phyloP scores from a whole-genome alignment of 2,329 filamentous ascomycete species.

The Arthroderma sp. region DNA sequence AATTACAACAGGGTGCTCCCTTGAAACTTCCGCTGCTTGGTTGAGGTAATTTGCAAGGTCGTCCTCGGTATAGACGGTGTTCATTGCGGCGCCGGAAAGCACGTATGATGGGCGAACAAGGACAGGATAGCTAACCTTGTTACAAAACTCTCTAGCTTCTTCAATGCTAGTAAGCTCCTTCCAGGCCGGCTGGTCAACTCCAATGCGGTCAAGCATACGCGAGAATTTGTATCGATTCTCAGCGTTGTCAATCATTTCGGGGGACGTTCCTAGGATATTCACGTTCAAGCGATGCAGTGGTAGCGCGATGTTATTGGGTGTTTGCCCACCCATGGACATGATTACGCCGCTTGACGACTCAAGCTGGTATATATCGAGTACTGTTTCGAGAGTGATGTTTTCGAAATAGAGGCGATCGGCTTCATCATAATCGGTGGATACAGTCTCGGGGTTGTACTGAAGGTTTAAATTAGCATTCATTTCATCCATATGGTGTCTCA shows the following conservation, averaged over 20 bases:
- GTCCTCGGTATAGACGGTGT: conserved; percentile 93
- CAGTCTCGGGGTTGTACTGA: conserved; percentile 87
- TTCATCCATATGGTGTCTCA: not conserved
- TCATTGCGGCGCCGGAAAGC: conserved; percentile 94
- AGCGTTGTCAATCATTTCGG: conserved; percentile 96
- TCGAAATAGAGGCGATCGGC: conserved; percentile 93
- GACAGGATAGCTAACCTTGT: conserved; percentile 81
- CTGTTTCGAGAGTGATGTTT: conserved; percentile 79
- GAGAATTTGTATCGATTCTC: conserved; percentile 99
- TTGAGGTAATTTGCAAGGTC: conserved; percentile 79
- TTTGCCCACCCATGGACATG: conserved; percentile 93
- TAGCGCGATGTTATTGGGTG: conserved; percentile 92
- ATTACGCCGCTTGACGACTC: conserved; percentile 75
- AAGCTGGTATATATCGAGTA: conserved; percentile 85
- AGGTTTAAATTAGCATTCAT: too few species aligned
- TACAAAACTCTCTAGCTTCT: conserved; percentile 76
- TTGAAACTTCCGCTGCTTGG: conserved; percentile 84
- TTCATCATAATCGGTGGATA: conserved; percentile 84
- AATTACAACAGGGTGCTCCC: conserved; percentile 93
- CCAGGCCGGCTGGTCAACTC: conserved; percentile 93
- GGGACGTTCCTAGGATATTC: conserved; percentile 86
- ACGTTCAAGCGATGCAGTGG: conserved; percentile 78
- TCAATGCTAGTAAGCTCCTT: conserved; percentile 93
- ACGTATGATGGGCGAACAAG: conserved; percentile 94
- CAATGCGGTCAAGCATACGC: conserved; percentile 89